Conservation (phyloP, 1,284 basidiomycete species). For the Ganoderma boninense region DNA sequence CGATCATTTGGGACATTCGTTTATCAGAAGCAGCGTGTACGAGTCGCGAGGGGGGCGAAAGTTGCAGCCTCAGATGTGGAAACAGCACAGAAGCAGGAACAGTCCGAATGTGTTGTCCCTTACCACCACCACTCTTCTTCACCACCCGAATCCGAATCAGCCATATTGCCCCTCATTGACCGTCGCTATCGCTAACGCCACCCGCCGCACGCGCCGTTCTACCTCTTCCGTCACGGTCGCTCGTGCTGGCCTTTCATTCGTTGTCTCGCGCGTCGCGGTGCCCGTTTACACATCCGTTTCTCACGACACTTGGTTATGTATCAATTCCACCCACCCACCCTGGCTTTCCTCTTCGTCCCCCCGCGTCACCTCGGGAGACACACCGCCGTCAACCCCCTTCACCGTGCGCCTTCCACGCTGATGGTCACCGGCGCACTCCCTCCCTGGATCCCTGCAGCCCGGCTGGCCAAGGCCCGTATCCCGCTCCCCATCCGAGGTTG, state of each 20-base stretch:
- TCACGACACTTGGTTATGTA: constrained; percentile 28
- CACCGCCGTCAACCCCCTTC: background rate
- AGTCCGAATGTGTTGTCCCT: background rate
- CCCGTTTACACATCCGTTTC: constrained; percentile 22
- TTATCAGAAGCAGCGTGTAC: constrained; percentile 26
- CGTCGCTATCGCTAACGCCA: background rate
- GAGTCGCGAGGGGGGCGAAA: constrained; percentile 22
- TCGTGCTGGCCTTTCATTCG: constrained; percentile 9
- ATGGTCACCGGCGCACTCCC: background rate
- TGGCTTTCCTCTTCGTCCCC: constrained; percentile 7
- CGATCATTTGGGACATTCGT: constrained; percentile 31
- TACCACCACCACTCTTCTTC: background rate
- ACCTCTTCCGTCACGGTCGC: background rate
- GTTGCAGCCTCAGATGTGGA: constrained; percentile 21
- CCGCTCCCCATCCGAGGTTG: background rate
- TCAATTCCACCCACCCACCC: constrained; percentile 15
- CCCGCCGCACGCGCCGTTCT: background rate
- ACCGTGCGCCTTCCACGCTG: background rate
- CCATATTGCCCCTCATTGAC: too few relatives aligned
- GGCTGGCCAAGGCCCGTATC: background rate
- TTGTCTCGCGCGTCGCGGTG: constrained; percentile 6
- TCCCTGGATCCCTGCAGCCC: background rate
- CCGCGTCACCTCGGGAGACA: constrained; percentile 19
- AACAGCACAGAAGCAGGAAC: constrained; percentile 10
- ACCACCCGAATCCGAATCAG: background rate